Evolutionary conservation across 768 basidiomycete genomes (phyloP), one percentile per base, ranked within the genome.

Genomic region (Daedalea quercina): DNA sequence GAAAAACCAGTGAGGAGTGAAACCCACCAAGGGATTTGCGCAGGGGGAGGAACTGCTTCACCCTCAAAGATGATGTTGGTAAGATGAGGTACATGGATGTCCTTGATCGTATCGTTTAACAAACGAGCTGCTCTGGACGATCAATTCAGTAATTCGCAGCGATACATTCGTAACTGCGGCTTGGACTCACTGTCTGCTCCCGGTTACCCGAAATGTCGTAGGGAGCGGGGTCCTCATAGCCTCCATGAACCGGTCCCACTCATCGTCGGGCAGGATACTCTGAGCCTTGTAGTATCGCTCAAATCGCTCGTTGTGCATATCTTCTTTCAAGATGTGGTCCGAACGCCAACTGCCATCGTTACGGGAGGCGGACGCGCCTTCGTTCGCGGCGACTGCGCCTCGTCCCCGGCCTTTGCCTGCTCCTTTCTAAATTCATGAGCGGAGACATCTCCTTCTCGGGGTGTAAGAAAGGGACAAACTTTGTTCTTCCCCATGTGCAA

Each of bases 201-300:
- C 91, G 0, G 93, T 85, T 17, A 99, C 84, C 37, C 96, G 78
- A 68, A 99, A 99, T 0, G 94, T 96, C 0, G 92, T 95, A 3
- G 96, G 96, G 37, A 98, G 72, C 34, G 90, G 88, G 24, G 73
- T 73, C 41, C 80, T 77, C 52, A 95, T 66, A 0, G 78, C 67
- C 4, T 79, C 75, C 57, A 93, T 68, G 54, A 97, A 87, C 1
- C 57, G 45, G 0, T 82, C 76, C 90, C 92, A 98, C 66, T 98
- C 90, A 1, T 81, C 78, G 0, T 85, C 82, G 1, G 82, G 71
- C 3, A 96, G 69, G 43, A 95, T 82, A 13, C 78, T 75, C 67
- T 96, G 94, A 0, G 82, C 77, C 62, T 77, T 75, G 70, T 90
- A 90, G 65, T 90, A 90, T 7, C 70, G 69, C 47, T 73, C 73